Evolutionary conservation across 164 flowering plant species (phyloP), one percentile per base, ranked within the genome.

Genomic region (Magnolia officinalis): DNA sequence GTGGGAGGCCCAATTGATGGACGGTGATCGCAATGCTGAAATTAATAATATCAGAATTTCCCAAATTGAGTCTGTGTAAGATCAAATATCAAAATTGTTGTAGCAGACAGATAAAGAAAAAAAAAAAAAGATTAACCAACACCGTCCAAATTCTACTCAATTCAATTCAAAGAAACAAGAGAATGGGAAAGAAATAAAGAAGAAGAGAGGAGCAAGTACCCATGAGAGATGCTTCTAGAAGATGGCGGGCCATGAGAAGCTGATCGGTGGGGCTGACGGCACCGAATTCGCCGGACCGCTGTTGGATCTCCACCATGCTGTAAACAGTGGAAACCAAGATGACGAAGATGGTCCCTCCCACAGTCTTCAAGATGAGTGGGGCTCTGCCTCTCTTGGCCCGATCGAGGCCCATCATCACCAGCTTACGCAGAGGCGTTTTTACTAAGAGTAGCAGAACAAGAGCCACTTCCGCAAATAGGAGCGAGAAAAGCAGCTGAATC

Each of bases 181-280:
- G 21, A 67, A 29, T 2, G n/a, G n/a, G 8, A 9, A n/a, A 26
- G 49, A 11, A 21, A 58, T 23, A 9, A 0, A 58, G 9, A 59
- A 59, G 20, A 6, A 69, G 21, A 10, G 18, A 26, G 11, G 37
- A 8, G 16, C 6, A 29, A 65, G 29, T 86, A 95, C 99, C 99
- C 96, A 96, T 89, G 31, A 92, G 90, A 65, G 98, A 89, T 26
- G 93, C 89, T 81, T 93, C 97, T 4, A 96, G 93, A 23, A 92
- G 88, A 76, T 87, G 90, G 63, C 71, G 85, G 72, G 89, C 84
- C 86, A 90, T 78, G 67, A 96, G 85, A 76, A 96, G 87, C 90
- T 96, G 95, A 86, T 96, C 97, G 63, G 98, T 94, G 5, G 96
- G 93, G 61, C 85, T 91, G 76, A 79, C 77, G 37, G 63, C 71